Evolutionary conservation across 176 grass and related monocot species (phyloP), one percentile per base, ranked within the genome.

Genomic region (Musa beccarii): DNA sequence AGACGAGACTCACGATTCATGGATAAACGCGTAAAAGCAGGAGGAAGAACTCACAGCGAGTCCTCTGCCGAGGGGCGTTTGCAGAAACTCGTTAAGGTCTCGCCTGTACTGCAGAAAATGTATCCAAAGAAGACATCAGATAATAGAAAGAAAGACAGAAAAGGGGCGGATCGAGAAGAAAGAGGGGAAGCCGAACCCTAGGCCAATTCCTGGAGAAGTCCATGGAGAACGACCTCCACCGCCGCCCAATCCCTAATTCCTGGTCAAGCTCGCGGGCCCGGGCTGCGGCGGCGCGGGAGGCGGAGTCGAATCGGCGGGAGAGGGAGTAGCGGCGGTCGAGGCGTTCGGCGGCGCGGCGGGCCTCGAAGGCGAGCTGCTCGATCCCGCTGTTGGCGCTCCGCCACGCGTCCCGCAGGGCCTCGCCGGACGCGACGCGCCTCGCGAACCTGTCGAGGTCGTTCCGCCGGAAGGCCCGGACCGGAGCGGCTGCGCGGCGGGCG

Each of bases 171-270:
- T n/a, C 22, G 3, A 20, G 23, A 51, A 54, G 24, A 63, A 77
- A 52, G 20, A 4, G 49, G 28, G 63, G 53, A 70, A 68, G 77
- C 49, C 34, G 19, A 84, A 99, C 95, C 84, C 86, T 94, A 63
- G 95, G 95, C 86, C 86, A 99, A 72, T 93, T 99, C 75, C 95
- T 83, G 52, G 86, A 89, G 79, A 99, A 99, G 78, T 99, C 88
- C 14, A 89, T 79, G 49, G 88, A 87, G 82, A 99, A 99, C 52
- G 90, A 87, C 14, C 90, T 83, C 88, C 88, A 99, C 53, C 82
- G 59, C 72, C 84, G 82, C 8, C 84, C 88, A 82, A 99, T 84
- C 52, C 95, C 90, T 12, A 94, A 79, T 83, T 99, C 95, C 10
- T 78, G 59, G 52, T 99, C 95, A 73, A 99, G 81, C 81, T 94